Base-by-base conservation (phyloP, 768 basidiomycete genomes). In the Filobasidium floriforme region DNA sequence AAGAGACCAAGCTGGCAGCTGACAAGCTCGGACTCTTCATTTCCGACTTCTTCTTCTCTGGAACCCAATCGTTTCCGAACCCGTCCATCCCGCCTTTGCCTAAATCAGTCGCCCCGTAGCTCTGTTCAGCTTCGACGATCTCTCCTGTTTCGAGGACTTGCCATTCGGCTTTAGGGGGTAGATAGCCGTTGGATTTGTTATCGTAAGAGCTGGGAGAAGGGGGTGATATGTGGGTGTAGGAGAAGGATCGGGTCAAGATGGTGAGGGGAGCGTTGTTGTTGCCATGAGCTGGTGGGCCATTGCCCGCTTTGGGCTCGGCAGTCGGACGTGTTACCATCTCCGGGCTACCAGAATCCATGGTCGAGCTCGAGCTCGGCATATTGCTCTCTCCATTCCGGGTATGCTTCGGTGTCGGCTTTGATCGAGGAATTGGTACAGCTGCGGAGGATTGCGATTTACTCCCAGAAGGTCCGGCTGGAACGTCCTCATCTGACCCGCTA, bases 401-500 rank as follows among this genome's bases (percentile, higher is more conserved):
- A 29, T 61, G 59, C 12, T 59, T 66, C 32, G 61, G 41, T 41
- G 51, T 41, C 7, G 61, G 12, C 2, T 60, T 59, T 19, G 49
- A 46, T n/a, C 44, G 54, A 32, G 65, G 67, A 26, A 54, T 43
- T 44, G 43, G 41, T 22, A 63, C 64, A 37, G 43, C 41, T 46
- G 61, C 62, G 19, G 26, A 22, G 22, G 59, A 44, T n/a, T 61
- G 54, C 5, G 54, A 49, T 18, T n/a, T 60, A 5, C 22, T 43
- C 40, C 49, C 51, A 11, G 29, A 24, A 37, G 52, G 41, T 22
- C 51, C 15, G 6, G 14, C 28, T 1, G 60, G 12, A 51, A 4
- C 62, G 19, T 63, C 59, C 52, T 78, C 77, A 52, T 78, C 77
- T 1, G 73, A 75, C 14, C 67, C 69, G 18, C 69, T 71, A 65